phyloP scores from a whole-genome alignment of 164 flowering plant species.

The Hamamelis virginiana region DNA sequence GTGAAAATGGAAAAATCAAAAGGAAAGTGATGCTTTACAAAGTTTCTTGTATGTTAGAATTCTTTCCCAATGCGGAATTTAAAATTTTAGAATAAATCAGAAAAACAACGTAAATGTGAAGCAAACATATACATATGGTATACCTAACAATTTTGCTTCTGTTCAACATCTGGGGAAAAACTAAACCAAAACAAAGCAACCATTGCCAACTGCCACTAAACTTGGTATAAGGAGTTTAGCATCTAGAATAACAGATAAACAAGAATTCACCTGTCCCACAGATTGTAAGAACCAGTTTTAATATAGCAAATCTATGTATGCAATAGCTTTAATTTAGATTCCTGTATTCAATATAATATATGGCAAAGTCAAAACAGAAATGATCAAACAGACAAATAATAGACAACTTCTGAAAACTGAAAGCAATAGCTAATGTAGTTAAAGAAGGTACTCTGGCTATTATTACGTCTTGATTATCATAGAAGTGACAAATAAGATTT shows the following conservation, averaged over 20 bases:
- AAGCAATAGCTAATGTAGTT: neutral
- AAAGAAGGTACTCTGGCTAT: slow-evolving; percentile 41
- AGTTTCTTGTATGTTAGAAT: too few relatives aligned
- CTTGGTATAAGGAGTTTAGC: neutral
- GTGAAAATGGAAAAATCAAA: too few relatives aligned
- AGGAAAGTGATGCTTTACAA: too few relatives aligned
- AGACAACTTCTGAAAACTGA: neutral
- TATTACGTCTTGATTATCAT: slow-evolving; percentile 37
- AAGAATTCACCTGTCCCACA: neutral
- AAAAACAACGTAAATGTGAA: too few relatives aligned
- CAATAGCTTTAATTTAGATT: neutral
- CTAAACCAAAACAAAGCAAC: too few relatives aligned
- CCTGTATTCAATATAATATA: neutral
- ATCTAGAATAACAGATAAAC: neutral
- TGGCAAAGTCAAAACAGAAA: neutral
- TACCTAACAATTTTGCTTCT: too few relatives aligned
- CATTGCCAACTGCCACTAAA: too few relatives aligned
- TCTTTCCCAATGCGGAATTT: too few relatives aligned
- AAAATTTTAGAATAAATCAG: too few relatives aligned
- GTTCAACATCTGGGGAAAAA: too few relatives aligned
- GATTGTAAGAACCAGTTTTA: neutral
- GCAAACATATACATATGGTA: too few relatives aligned
- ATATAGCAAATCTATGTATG: neutral
- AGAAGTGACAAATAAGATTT: slow-evolving; percentile 44
- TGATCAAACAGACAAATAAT: neutral